Evolutionary conservation across 2,329 filamentous ascomycete species (phyloP).

Genomic region (Mycosphaerella sp.): DNA sequence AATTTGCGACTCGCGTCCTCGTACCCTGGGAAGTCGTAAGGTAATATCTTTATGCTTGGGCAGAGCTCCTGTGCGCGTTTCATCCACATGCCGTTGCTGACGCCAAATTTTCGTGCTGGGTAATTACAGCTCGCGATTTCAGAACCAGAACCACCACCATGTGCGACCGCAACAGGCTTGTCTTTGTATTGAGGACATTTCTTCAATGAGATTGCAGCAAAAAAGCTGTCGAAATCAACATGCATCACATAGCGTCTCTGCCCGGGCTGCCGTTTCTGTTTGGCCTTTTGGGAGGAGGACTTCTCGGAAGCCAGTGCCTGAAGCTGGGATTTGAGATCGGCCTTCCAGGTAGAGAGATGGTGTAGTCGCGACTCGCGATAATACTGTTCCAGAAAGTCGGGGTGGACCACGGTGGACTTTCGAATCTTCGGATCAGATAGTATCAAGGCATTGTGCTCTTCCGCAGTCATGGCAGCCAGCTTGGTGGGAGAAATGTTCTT

Average conservation of each 20-base stretch:
- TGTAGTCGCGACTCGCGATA: slow-evolving; percentile 93
- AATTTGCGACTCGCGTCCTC: slow-evolving; percentile 85
- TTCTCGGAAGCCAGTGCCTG: slow-evolving; percentile 73
- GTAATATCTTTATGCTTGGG: slow-evolving; percentile 78
- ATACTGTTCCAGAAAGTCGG: slow-evolving; percentile 87
- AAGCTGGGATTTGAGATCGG: slow-evolving; percentile 81
- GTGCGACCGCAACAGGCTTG: slow-evolving; percentile 82
- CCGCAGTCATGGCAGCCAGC: slow-evolving; percentile 61
- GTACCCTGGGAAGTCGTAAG: slow-evolving; percentile 92
- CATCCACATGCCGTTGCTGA: slow-evolving; percentile 99
- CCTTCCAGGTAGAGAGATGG: slow-evolving; percentile 94
- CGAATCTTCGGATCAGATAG: slow-evolving; percentile 77
- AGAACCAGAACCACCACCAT: slow-evolving; percentile 75
- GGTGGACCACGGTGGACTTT: slow-evolving; percentile 86
- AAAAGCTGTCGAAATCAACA: slow-evolving; percentile 98
- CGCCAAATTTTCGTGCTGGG: slow-evolving; percentile 71
- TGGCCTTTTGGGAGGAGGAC: slow-evolving; percentile 44
- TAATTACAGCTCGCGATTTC: slow-evolving; percentile 99
- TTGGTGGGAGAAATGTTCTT: slow-evolving; percentile 28
- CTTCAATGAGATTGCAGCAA: slow-evolving; percentile 84
- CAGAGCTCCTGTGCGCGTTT: slow-evolving; percentile 77
- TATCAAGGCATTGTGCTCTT: slow-evolving; percentile 84
- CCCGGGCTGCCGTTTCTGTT: slow-evolving; percentile 53
- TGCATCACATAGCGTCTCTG: slow-evolving; percentile 80
- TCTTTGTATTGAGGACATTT: slow-evolving; percentile 66